Base-by-base conservation (phyloP, 306 rosid species). In the Cicer pinnatifidum region DNA sequence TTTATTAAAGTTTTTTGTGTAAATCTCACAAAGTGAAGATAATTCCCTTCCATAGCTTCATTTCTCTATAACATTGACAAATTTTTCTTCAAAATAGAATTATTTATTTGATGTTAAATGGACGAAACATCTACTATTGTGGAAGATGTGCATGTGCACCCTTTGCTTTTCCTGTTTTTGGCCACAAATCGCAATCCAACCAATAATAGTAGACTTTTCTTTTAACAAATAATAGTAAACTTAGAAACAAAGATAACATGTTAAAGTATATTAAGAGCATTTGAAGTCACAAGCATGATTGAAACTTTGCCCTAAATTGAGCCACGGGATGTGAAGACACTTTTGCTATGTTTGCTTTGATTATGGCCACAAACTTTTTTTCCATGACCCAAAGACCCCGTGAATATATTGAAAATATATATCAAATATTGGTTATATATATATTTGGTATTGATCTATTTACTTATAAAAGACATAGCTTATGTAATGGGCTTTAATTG, bases 331-430 rank as follows among this genome's bases (percentile, higher is more conserved):
- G 28, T 52, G 50, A 69, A 80, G 76, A 45, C 13, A 8, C 16
- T 6, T 5, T 5, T 8, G 13, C 61, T 35, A 80, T 38, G n/a
- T 60, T 61, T 69, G 8, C 53, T 71, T 79, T 54, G 56, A 23
- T 53, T 28, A 17, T 76, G 44, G 50, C 84, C 84, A 78, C 80
- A 65, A 43, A 57, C 72, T 78, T 79, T 61, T 37, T 78, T 54
- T 38, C 41, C 44, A 8, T 33, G 12, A 47, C 73, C 58, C 64
- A 52, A 75, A 53, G 38, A 80, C 47, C 61, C 92, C 86, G 88
- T 88, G 93, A 86, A 67, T 65, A 15, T 3, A 73, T 40, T 70
- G 19, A 71, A 75, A 72, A 73, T 58, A 40, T 66, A 73, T 58
- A 40, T 66, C 16, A 3, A 28, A 28, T 28, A 62, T 57, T 74